Conservation (phyloP, 1,139 yeast species). For the Debaryomycetaceae sp. region DNA sequence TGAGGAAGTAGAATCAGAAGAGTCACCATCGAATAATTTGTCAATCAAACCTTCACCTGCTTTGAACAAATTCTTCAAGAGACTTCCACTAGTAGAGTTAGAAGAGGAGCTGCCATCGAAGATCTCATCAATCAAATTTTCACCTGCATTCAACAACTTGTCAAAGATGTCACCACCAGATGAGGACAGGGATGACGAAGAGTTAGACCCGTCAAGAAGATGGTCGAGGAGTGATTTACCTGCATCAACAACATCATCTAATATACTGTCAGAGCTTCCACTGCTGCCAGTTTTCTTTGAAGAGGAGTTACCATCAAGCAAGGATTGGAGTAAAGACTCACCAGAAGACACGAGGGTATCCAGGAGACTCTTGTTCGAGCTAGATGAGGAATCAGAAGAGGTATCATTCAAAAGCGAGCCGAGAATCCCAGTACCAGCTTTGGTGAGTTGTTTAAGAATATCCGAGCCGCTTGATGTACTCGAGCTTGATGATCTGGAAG, state of each 20-base stretch:
- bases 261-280: conserved; percentile 6
- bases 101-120: conserved; percentile 1
- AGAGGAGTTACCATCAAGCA: conserved; percentile 8
- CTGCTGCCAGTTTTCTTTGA: not conserved
- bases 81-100: conserved; percentile 5
- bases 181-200: conserved; percentile 6
- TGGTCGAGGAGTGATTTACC: conserved; percentile 9
- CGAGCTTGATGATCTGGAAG: not conserved
- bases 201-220: conserved; percentile 9
- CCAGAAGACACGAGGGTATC: conserved; percentile 11
- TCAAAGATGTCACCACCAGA: conserved; percentile 8
- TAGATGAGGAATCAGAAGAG: conserved; percentile 3
- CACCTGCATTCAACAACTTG: conserved; percentile 1
- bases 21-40: conserved; percentile 9
- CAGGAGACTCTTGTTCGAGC: not conserved
- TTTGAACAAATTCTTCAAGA: conserved; percentile 7
- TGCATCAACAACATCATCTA: conserved; percentile 6
- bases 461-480: conserved; percentile 12
- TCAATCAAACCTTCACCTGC: conserved; percentile 4
- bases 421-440: conserved; percentile 13
- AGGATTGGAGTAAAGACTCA: conserved; percentile 10
- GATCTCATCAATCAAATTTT: conserved; percentile 1
- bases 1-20: conserved; percentile 3
- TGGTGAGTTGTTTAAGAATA: conserved; percentile 14
- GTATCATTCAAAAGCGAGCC: conserved; percentile 13